Conservation (phyloP, 2,329 filamentous ascomycete species). For the Calonectria pauciramosa region DNA sequence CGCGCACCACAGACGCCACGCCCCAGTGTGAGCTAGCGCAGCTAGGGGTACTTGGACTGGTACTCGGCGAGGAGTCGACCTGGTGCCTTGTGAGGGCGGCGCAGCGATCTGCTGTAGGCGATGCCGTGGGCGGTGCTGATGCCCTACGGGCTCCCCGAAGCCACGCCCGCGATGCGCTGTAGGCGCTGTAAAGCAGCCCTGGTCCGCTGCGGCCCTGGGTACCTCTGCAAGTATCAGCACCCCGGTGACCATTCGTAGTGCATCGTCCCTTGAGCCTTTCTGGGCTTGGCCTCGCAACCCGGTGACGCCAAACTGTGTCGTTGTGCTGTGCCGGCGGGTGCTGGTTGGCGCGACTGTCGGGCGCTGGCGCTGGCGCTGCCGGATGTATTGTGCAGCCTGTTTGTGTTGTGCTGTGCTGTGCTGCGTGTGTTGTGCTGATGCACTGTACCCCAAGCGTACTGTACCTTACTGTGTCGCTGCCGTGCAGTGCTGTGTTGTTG, state of each 20-base stretch:
- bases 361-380: constrained; percentile 26
- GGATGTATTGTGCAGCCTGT: constrained; percentile 7
- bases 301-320: constrained; percentile 20
- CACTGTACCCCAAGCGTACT: constrained; percentile 21
- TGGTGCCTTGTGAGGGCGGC: constrained; percentile 19
- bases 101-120: constrained; percentile 21
- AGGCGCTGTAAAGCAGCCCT: constrained; percentile 7
- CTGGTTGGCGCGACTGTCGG: neutral
- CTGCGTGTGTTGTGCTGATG: constrained; percentile 12
- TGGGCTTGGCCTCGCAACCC: constrained; percentile 38
- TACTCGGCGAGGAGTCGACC: constrained; percentile 17
- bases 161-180: constrained; percentile 19
- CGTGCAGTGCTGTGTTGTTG: constrained; percentile 17
- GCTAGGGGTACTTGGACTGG: constrained; percentile 19
- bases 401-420: constrained; percentile 22
- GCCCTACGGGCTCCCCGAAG: constrained; percentile 26
- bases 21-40: constrained; percentile 42
- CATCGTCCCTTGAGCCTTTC: constrained; percentile 35
- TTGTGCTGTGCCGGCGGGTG: constrained; percentile 7
- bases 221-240: constrained; percentile 33
- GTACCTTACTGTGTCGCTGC: constrained; percentile 10
- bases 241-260: constrained; percentile 36
- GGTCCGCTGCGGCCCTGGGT: constrained; percentile 9
- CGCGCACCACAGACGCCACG: constrained; percentile 46
- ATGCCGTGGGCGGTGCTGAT: constrained; percentile 19